Evolutionary conservation across 23 red algal genomes (phyloP).

Genomic region (Agarophyton chilense): DNA sequence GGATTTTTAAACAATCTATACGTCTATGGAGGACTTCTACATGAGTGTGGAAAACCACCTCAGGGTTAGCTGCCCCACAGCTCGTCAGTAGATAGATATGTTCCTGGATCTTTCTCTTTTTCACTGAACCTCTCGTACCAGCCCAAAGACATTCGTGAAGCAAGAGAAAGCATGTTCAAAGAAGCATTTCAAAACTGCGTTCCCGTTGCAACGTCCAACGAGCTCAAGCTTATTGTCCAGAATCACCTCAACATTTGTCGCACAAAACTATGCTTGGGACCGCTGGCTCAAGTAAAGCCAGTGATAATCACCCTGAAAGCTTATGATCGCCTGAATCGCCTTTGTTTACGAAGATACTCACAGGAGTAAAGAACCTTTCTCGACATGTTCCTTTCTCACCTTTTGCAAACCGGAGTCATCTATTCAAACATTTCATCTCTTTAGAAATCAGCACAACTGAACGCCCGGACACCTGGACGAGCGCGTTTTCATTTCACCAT

Average conservation of each 20-base stretch:
- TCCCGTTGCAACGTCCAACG: not conserved
- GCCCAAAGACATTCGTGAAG: not conserved
- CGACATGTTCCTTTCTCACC: not conserved
- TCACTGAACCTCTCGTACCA: not conserved
- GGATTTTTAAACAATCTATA: too few relatives aligned
- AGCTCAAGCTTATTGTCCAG: not conserved
- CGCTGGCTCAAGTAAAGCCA: not conserved
- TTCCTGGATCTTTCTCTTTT: slow-evolving; percentile 10
- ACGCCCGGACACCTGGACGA: not conserved
- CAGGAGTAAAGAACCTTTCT: slow-evolving; percentile 7
- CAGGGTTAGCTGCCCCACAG: not conserved
- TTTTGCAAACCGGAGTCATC: not conserved
- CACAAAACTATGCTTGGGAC: not conserved
- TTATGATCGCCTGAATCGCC: not conserved
- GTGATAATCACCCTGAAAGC: not conserved
- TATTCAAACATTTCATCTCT: slow-evolving; percentile 7
- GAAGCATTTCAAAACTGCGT: not conserved
- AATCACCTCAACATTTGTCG: slow-evolving; percentile 11
- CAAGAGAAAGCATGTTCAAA: not conserved
- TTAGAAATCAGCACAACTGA: slow-evolving; percentile 16
- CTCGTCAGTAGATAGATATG: not conserved
- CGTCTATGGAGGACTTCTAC: too few relatives aligned
- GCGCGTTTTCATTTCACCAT: slow-evolving; percentile 14
- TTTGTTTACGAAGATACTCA: slow-evolving; percentile 26
- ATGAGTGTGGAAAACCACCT: too few relatives aligned